Percentiles rank a stretch among this genome's conserved stretches.
Evolutionary conservation across 805 yeast species (phyloP).

Genomic region (Grigorovia transvaalensis): DNA sequence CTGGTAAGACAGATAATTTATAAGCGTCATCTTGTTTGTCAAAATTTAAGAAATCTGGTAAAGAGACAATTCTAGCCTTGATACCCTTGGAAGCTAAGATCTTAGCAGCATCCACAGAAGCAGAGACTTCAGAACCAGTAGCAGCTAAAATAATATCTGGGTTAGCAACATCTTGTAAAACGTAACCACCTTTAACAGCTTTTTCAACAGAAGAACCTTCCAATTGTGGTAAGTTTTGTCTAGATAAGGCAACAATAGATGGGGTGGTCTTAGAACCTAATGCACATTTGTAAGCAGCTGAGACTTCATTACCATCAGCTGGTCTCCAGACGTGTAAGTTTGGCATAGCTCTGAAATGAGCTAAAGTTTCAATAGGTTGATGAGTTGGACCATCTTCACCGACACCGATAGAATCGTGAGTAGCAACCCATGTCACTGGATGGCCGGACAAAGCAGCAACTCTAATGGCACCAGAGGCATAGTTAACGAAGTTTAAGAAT

Average conservation of each 20-base stretch:
- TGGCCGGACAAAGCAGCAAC: conserved; percentile 73
- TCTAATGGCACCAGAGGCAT: conserved; percentile 83
- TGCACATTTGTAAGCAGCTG: conserved; percentile 70
- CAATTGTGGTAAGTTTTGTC: conserved; percentile 88
- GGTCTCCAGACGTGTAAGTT: conserved; percentile 85
- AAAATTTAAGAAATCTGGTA: conserved; percentile 89
- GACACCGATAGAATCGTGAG: conserved; percentile 82
- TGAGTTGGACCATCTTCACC: conserved; percentile 95
- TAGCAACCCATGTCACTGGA: conserved; percentile 81
- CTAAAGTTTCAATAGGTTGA: conserved; percentile 83
- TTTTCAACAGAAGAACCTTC: conserved; percentile 86
- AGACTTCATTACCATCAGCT: conserved; percentile 83
- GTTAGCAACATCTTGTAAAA: conserved; percentile 43
- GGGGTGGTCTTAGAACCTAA: conserved; percentile 56
- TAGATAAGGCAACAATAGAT: conserved; percentile 63
- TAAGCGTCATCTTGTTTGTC: conserved; percentile 76
- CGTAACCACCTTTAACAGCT: conserved; percentile 94
- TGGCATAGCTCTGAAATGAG: conserved; percentile 79
- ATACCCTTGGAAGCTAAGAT: conserved; percentile 40
- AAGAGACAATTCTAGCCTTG: conserved; percentile 74
- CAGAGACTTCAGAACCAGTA: conserved; percentile 86
- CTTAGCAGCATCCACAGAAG: conserved; percentile 77
- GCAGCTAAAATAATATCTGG: conserved; percentile 73
- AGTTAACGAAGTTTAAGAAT: conserved; percentile 86
- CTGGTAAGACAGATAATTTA: conserved; percentile 81